Evolutionary conservation across 2,329 filamentous ascomycete genomes (phyloP), one percentile per base, ranked within the genome.

Genomic region (Zymoseptoria passerinii): DNA sequence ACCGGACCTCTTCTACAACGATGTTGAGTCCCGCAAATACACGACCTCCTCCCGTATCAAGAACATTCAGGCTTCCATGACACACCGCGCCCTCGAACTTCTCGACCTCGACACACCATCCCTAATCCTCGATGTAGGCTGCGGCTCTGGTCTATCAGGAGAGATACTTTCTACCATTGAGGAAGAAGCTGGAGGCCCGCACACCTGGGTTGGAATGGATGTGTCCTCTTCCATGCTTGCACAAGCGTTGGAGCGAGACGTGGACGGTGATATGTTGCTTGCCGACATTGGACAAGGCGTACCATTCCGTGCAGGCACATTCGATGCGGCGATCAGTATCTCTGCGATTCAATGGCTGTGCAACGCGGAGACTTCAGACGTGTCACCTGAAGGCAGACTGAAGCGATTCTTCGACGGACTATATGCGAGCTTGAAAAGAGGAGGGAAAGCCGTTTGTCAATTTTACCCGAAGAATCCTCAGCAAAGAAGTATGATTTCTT

Each of bases 311-410:
- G 84, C 94, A 0, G 94, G 94, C 29, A 84, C 87, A 0, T 99
- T 99, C 71, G 94, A 99, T 72, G 94, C 92, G 0, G 94, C 94
- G 20, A 91, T 99, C 67, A 91, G 86, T 69, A 97, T 99, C 71
- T 90, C 85, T 66, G 94, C 94, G 0, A 88, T 99, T n/a, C 94
- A 99, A 74, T 99, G 94, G 94, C 80, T 99, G 28, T 99, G 94
- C 74, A 97, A 96, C 73, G 94, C 92, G 48, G 94, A 97, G 73
- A 89, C 83, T 60, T 89, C 84, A 70, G 90, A 95, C 53, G 92
- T 94, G 0, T 89, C 83, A 0, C 88, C 91, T 0, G 83, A 88
- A 28, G 90, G 88, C 0, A 79, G 94, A 5, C 75, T 99, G 27
- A 82, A 83, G 4, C 80, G 92, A 50, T 99, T 99, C 71, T 99